These are phyloP conservation scores for Panicum hallii DNA, from an alignment of 202 grass and related monocot species.

Conservation along the genomic window DNA sequence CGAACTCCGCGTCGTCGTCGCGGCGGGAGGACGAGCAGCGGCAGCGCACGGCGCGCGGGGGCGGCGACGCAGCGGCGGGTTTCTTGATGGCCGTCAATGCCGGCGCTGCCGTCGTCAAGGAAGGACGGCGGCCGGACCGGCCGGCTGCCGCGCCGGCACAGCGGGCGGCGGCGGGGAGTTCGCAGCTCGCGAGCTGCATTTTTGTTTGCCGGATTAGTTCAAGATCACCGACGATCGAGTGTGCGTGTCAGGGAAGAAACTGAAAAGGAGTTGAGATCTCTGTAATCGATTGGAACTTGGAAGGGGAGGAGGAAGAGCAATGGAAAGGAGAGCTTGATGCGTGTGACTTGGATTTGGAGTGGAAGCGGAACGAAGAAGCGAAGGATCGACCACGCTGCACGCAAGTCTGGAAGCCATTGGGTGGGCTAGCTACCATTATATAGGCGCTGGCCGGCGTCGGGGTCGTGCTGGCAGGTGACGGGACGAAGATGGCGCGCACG, in stretches of 20 bases:
- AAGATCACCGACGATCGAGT: not conserved
- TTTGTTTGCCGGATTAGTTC: not conserved
- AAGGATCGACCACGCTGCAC: not conserved
- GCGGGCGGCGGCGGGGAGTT: not conserved
- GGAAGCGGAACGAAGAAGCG: not conserved
- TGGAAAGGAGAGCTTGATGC: no score
- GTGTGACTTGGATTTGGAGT: not conserved
- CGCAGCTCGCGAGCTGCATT: slow-evolving; percentile 37
- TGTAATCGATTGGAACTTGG: not conserved
- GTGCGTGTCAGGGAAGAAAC: not conserved
- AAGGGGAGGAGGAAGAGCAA: not conserved
- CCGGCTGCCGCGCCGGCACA: not conserved
- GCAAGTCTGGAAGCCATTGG: not conserved
- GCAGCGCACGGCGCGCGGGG: not conserved
- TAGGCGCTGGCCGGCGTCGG: not conserved
- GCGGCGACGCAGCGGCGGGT: not conserved
- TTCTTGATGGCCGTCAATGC: not conserved
- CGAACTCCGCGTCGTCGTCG: slow-evolving; percentile 41
- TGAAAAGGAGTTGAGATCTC: not conserved
- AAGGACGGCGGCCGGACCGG: not conserved
- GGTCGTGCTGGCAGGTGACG: not conserved
- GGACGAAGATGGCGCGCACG: not conserved
- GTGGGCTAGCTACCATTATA: not conserved
- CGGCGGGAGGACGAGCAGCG: slow-evolving; percentile 1
- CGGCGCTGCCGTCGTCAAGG: not conserved